Conservation (phyloP, 1,284 basidiomycete genomes). For the Cryptococcus sp. region DNA sequence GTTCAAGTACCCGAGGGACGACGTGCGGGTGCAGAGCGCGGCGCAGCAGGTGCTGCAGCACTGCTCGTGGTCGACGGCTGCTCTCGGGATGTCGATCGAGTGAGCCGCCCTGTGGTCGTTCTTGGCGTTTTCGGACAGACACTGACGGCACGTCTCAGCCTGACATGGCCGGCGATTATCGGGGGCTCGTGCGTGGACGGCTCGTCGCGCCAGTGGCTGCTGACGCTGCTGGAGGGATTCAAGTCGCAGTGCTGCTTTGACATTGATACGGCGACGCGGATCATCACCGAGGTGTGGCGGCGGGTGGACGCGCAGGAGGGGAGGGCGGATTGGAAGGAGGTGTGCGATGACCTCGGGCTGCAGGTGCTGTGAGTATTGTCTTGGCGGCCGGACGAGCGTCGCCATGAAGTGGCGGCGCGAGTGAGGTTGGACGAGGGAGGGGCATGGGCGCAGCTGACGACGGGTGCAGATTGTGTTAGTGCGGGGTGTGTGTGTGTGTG, state of each 20-base stretch:
- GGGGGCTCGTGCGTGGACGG: conserved; percentile 53
- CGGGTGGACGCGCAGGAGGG: conserved; percentile 31
- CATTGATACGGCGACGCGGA: conserved; percentile 55
- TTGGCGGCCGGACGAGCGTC: too few relatives aligned
- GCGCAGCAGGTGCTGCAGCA: conserved; percentile 43
- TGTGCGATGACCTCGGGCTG: conserved; percentile 42
- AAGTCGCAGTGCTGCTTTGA: conserved; percentile 56
- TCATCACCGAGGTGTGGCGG: conserved; percentile 53
- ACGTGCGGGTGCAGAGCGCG: conserved; percentile 49
- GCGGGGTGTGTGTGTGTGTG: too few relatives aligned
- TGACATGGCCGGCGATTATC: conserved; percentile 55
- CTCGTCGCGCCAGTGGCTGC: conserved; percentile 48
- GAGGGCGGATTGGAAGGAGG: conserved; percentile 45
- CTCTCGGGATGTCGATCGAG: conserved; percentile 49
- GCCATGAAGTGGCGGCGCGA: too few relatives aligned
- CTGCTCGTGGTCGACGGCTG: conserved; percentile 43
- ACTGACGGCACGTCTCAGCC: conserved; percentile 22
- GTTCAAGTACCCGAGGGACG: conserved; percentile 48
- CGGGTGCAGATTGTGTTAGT: too few relatives aligned
- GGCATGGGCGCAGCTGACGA: too few relatives aligned
- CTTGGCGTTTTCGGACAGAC: not conserved
- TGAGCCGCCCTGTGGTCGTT: conserved; percentile 21
- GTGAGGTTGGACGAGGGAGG: too few relatives aligned
- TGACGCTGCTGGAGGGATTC: conserved; percentile 53
- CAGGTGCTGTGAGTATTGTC: conserved; percentile 33